A percentile compares a stretch with the other conserved stretches of the same genome.
Conservation (phyloP, 306 rosid species). For the Dryas drummondii region DNA sequence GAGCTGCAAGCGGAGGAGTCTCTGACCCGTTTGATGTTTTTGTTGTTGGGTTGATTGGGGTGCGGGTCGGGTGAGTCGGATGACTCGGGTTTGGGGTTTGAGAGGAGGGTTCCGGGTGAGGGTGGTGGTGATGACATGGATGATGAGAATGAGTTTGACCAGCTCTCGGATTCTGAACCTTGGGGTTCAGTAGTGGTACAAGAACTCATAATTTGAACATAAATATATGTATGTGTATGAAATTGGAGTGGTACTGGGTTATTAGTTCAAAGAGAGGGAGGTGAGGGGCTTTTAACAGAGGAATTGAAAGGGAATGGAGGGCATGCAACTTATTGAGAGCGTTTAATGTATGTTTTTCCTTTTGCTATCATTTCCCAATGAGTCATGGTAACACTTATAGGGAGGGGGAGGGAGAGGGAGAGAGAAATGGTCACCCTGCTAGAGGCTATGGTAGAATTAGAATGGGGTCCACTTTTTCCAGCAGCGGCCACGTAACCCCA, state of each 20-base stretch:
- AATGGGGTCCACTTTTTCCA: constrained; percentile 20
- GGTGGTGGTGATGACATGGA: not conserved
- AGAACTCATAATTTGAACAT: too few relatives aligned
- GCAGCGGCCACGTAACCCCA: constrained; percentile 52
- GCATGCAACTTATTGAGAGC: not conserved
- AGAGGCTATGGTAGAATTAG: constrained; percentile 14
- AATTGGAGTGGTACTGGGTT: too few relatives aligned
- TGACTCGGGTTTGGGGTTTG: not conserved
- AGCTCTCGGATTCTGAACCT: constrained; percentile 18
- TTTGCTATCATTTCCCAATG: constrained; percentile 32
- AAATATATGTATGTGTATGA: too few relatives aligned
- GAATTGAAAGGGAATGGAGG: not conserved
- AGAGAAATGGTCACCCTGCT: constrained; percentile 41
- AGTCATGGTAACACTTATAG: constrained; percentile 49
- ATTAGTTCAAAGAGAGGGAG: not conserved
- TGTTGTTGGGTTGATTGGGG: not conserved
- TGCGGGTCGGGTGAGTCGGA: not conserved
- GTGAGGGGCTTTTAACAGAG: not conserved
- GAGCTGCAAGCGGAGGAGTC: constrained; percentile 33
- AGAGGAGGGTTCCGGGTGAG: constrained; percentile 21
- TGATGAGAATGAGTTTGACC: constrained; percentile 9
- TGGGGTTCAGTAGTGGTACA: not conserved
- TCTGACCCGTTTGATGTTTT: constrained; percentile 45
- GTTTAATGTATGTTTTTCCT: not conserved
- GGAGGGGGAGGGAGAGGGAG: constrained; percentile 18